Evolutionary conservation across 306 rosid species (phyloP), one percentile per base, ranked within the genome.

Genomic region (Cucurbita pepo): DNA sequence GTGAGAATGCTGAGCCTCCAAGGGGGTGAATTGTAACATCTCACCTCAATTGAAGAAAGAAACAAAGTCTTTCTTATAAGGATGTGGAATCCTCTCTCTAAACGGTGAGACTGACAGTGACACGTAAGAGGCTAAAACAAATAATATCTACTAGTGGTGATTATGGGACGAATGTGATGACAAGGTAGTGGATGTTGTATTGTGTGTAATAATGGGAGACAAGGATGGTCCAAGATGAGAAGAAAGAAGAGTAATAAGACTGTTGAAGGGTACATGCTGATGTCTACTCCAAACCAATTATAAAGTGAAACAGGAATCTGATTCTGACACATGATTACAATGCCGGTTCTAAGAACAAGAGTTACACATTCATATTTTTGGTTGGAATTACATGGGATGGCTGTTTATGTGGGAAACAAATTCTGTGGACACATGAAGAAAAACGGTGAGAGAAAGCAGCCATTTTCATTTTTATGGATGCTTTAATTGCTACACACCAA

Each of bases 321-420:
- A 30, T 30, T 30, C 34, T 30, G 34, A 30, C 34, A 30, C 34
- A 30, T 30, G 34, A 2, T 30, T 30, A 30, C 34, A 30, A 30
- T 30, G 34, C 34, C 4, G 34, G 34, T 30, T 30, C 34, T 30
- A 30, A 30, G 34, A 30, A 30, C 34, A 30, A 30, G 34, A 30
- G 34, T 30, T 30, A 1, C 3, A 30, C 34, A 30, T 30, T 30
- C 34, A 30, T 30, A 30, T 30, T 30, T 30, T 75, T 81, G 12
- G 76, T 82, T 84, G 92, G 90, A 81, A 60, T 77, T 77, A 79
- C 84, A 85, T 86, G 84, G 76, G 66, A 75, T 72, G 78, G 72
- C 41, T 67, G 72, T 67, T 67, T 64, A 19, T 67, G 41, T 45
- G 55, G 72, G 72, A 47, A 67, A 25, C 38, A 43, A 18, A 19